These are phyloP conservation scores for Oryza nivara DNA, from an alignment of 176 grass and related monocot genomes.

Conservation along the genomic window DNA sequence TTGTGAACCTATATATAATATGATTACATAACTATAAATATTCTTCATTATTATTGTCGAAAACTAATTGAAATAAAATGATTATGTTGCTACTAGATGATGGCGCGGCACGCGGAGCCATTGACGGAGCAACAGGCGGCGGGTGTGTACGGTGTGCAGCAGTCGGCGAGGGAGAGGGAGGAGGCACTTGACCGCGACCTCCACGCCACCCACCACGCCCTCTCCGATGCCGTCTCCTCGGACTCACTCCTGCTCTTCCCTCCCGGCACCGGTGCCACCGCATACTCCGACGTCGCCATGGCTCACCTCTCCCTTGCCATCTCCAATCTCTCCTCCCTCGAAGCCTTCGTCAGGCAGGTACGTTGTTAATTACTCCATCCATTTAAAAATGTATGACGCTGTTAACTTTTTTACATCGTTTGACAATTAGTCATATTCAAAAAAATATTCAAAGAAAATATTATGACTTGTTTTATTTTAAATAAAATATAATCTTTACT, in stretches of 20 bases:
- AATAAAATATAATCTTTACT: too few species aligned
- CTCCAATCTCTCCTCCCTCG: constrained; percentile 57
- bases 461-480: too few species aligned
- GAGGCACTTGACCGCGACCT: constrained; percentile 54
- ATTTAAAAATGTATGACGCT: too few species aligned
- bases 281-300: constrained; percentile 48
- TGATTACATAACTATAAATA: too few species aligned
- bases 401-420: too few species aligned
- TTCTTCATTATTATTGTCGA: background rate
- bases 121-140: constrained; percentile 52
- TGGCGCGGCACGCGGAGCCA: constrained; percentile 44
- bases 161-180: constrained; percentile 50
- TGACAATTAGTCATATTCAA: too few species aligned
- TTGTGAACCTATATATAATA: too few species aligned
- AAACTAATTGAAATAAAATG: background rate
- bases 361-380: background rate
- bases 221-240: constrained; percentile 48
- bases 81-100: background rate
- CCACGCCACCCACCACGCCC: constrained; percentile 42
- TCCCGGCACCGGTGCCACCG: background rate
- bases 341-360: constrained; percentile 64
- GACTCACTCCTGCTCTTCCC: constrained; percentile 36
- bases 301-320: constrained; percentile 64
- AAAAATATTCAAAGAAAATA: too few species aligned
- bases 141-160: constrained; percentile 48